Evolutionary conservation across 2,329 filamentous ascomycete species (phyloP).

Genomic region (Fusarium sarcochroum): DNA sequence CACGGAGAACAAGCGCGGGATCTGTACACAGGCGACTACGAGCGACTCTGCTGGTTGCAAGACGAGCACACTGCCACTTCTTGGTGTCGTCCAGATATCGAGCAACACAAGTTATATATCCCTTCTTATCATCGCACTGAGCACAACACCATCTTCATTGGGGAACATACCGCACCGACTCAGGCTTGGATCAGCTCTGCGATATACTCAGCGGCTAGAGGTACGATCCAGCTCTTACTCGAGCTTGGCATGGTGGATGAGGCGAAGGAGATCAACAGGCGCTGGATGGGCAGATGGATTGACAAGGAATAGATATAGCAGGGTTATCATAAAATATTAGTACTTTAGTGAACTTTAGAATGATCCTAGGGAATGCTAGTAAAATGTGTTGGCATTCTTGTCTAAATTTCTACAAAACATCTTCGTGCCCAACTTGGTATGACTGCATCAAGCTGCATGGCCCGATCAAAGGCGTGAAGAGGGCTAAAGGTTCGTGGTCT

Average conservation of each 20-base stretch:
- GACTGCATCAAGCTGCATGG: too few species aligned
- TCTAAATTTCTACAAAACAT: too few species aligned
- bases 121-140: constrained; percentile 81
- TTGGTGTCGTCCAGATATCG: constrained; percentile 72
- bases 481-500: too few species aligned
- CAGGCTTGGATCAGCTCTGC: constrained; percentile 80
- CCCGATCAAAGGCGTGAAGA: too few species aligned
- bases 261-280: constrained; percentile 25
- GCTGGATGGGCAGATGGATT: constrained; percentile 27
- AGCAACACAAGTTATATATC: constrained; percentile 78
- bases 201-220: constrained; percentile 77
- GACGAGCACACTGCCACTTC: constrained; percentile 50
- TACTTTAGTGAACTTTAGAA: too few species aligned
- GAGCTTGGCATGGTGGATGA: constrained; percentile 44
- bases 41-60: constrained; percentile 23
- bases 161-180: constrained; percentile 79
- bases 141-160: constrained; percentile 76
- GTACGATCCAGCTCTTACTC: constrained; percentile 62
- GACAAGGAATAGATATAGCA: neutral
- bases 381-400: too few species aligned
- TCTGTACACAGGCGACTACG: constrained; percentile 20
- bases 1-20: constrained; percentile 12
- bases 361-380: too few species aligned
- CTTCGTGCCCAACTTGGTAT: too few species aligned
- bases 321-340: too few species aligned